Percentiles rank a stretch among this genome's conserved stretches.
Evolutionary conservation across 1,139 yeast genomes (phyloP).

Genomic region (Nakaseomyces nivariensis): DNA sequence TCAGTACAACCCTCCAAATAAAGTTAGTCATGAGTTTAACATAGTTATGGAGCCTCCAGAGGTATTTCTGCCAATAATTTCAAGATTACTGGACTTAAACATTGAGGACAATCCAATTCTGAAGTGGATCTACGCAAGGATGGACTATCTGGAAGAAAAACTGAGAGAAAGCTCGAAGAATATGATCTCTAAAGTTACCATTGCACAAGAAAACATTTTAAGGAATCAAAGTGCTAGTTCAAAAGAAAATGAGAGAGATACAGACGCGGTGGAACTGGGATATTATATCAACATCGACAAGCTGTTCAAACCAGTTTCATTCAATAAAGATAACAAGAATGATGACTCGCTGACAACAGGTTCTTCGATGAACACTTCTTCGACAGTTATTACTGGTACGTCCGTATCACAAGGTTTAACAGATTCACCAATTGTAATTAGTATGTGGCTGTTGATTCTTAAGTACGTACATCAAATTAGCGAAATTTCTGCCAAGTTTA

Average conservation of each 20-base stretch:
- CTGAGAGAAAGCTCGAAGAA: constrained; percentile 31
- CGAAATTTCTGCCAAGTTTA: constrained; percentile 27
- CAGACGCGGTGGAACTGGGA: constrained; percentile 21
- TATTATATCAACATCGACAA: constrained; percentile 21
- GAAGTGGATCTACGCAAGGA: constrained; percentile 48
- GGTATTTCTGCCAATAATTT: constrained; percentile 38
- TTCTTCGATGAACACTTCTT: not conserved
- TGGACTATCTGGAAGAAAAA: constrained; percentile 32
- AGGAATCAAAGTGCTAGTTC: constrained; percentile 20
- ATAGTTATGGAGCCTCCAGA: not conserved
- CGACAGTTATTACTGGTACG: not conserved
- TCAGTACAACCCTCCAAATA: not conserved
- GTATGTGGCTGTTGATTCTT: constrained; percentile 44
- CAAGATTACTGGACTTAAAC: constrained; percentile 52
- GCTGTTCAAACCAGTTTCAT: constrained; percentile 11
- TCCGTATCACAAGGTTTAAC: constrained; percentile 22
- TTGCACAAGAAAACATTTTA: constrained; percentile 28
- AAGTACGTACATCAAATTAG: constrained; percentile 38
- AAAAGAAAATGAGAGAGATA: constrained; percentile 21
- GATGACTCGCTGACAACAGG: constrained; percentile 4
- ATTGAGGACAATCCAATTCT: constrained; percentile 50
- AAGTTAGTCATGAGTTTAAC: not conserved
- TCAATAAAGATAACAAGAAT: constrained; percentile 1
- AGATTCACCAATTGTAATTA: constrained; percentile 40
- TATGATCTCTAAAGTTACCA: constrained; percentile 30